phyloP scores from a whole-genome alignment of 2,329 filamentous ascomycete species.

The Neonectria magnoliae region DNA sequence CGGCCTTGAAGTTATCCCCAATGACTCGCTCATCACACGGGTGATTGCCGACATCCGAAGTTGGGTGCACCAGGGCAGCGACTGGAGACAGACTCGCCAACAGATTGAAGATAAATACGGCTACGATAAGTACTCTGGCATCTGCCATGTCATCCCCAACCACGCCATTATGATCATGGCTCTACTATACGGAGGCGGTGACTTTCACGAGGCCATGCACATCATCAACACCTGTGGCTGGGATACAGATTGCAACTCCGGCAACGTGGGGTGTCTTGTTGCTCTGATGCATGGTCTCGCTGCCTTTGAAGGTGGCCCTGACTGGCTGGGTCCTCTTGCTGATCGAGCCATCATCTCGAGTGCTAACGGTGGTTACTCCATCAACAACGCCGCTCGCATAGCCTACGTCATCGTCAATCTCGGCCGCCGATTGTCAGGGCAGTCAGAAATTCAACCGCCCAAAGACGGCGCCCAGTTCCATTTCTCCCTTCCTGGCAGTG shows the following conservation, averaged over 20 bases:
- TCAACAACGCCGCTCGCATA: constrained; percentile 15
- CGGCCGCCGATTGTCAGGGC: neutral
- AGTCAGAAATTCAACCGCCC: constrained; percentile 1
- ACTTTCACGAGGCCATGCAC: constrained; percentile 10
- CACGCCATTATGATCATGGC: constrained; percentile 14
- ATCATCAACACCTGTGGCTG: constrained; percentile 14
- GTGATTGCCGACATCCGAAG: constrained; percentile 44
- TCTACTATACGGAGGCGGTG: constrained; percentile 1
- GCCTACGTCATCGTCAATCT: constrained; percentile 7
- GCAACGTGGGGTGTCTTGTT: constrained; percentile 5
- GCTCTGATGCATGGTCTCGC: constrained; percentile 3
- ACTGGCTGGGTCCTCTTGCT: constrained; percentile 18
- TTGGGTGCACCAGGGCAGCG: constrained; percentile 34
- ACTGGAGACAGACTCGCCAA: constrained; percentile 48
- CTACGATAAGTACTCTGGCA: constrained; percentile 43
- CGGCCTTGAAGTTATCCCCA: constrained; percentile 42
- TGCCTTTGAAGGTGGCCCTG: constrained; percentile 8
- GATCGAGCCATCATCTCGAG: constrained; percentile 20
- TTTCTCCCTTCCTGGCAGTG: constrained; percentile 9
- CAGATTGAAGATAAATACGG: constrained; percentile 46
- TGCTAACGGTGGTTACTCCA: constrained; percentile 16
- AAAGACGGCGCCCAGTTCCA: constrained; percentile 15
- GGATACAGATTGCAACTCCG: constrained; percentile 13
- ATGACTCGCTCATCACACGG: constrained; percentile 41
- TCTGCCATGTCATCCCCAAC: constrained; percentile 11